Evolutionary conservation across 441 rosid genomes (phyloP).

Genomic region (Adansonia madagascariensis): DNA sequence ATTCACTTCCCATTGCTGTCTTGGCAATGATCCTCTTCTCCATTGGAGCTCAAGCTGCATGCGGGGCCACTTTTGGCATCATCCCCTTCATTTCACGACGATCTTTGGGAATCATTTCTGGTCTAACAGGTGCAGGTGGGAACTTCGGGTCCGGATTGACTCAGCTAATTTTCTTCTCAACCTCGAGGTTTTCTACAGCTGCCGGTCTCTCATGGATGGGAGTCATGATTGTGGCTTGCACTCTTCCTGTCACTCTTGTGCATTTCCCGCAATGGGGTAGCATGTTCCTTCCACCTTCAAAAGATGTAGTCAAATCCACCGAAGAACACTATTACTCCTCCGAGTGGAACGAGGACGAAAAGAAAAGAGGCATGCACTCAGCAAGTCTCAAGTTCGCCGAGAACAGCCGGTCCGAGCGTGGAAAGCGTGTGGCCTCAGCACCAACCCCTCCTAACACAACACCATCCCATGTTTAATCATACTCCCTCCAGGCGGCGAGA

Average conservation of each 20-base stretch:
- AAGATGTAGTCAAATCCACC: slow-evolving; percentile 44
- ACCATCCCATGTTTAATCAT: slow-evolving; percentile 40
- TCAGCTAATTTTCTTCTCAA: slow-evolving; percentile 65
- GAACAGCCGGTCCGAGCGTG: slow-evolving; percentile 76
- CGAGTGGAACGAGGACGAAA: slow-evolving; percentile 70
- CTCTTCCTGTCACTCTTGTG: slow-evolving; percentile 62
- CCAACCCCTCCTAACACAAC: slow-evolving; percentile 44
- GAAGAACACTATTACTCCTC: slow-evolving; percentile 68
- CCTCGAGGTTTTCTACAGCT: slow-evolving; percentile 50
- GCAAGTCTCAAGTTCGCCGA: slow-evolving; percentile 71
- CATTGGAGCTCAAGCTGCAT: slow-evolving; percentile 15
- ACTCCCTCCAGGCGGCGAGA: neutral
- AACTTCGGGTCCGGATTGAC: slow-evolving; percentile 82
- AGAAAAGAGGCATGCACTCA: slow-evolving; percentile 64
- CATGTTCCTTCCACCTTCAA: slow-evolving; percentile 62
- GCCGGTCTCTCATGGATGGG: slow-evolving; percentile 76
- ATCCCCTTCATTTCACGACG: slow-evolving; percentile 59
- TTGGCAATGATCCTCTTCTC: slow-evolving; percentile 22
- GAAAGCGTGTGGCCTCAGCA: slow-evolving; percentile 47
- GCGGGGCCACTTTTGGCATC: slow-evolving; percentile 16
- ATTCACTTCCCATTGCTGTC: slow-evolving; percentile 8
- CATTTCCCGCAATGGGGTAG: slow-evolving; percentile 92
- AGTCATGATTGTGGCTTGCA: slow-evolving; percentile 62
- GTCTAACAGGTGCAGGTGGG: slow-evolving; percentile 80
- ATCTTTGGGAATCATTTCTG: slow-evolving; percentile 74